A percentile compares a stretch with the other conserved stretches of the same genome.
phyloP scores from a whole-genome alignment of 1,284 basidiomycete species.

The Cystobasidium slooffiae region DNA sequence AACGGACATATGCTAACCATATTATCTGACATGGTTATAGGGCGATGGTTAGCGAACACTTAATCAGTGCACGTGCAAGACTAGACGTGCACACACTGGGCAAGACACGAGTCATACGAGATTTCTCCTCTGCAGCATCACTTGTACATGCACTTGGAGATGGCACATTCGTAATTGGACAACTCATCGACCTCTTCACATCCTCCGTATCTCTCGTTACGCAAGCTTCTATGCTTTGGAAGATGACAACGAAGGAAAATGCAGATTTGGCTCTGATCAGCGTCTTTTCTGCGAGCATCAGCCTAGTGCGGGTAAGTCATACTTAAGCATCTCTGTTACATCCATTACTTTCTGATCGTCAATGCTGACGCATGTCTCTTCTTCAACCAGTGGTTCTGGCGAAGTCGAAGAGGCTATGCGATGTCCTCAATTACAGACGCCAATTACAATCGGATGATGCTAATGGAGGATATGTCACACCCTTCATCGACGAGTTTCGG shows the following conservation, averaged over 20 bases:
- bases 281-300: conserved; percentile 22
- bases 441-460: conserved; percentile 35
- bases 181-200: conserved; percentile 35
- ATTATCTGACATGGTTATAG: neutral
- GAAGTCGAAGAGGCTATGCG: conserved; percentile 8
- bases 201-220: conserved; percentile 15
- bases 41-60: conserved; percentile 37
- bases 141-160: conserved; percentile 34
- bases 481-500: conserved; percentile 26
- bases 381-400: conserved; percentile 28
- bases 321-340: too few relatives aligned
- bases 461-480: conserved; percentile 35
- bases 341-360: too few relatives aligned
- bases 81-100: conserved; percentile 33
- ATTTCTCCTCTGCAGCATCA: conserved; percentile 20
- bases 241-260: conserved; percentile 35
- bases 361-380: too few relatives aligned
- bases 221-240: conserved; percentile 38
- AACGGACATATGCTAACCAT: neutral
- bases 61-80: conserved; percentile 24
- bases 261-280: conserved; percentile 36
- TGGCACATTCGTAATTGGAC: conserved; percentile 35
- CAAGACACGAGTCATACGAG: conserved; percentile 28
- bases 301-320: conserved; percentile 16
- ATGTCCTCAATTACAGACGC: conserved; percentile 26